Conservation (phyloP, 2,329 filamentous ascomycete genomes). For the Microcyclospora pomicola region DNA sequence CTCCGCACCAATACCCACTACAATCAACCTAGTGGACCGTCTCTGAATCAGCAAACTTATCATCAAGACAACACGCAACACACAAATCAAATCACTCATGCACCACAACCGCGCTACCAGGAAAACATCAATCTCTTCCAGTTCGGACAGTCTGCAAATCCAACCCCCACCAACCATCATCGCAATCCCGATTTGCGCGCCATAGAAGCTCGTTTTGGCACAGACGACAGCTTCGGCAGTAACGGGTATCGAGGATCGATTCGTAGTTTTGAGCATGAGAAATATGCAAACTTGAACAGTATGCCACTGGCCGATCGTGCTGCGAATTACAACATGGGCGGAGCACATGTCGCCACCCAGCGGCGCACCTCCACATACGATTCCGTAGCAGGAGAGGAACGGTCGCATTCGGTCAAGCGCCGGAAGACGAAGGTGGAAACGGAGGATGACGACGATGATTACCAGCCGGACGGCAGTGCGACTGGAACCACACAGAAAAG, state of each 20-base stretch:
- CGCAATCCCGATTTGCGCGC: background rate
- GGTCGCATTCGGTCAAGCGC: too few species aligned
- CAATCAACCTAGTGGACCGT: background rate
- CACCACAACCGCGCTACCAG: background rate
- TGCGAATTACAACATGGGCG: background rate
- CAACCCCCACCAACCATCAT: background rate
- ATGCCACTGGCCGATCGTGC: background rate
- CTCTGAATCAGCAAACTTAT: too few species aligned
- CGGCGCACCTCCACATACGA: background rate
- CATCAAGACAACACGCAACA: too few species aligned
- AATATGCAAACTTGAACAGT: background rate
- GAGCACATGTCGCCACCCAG: background rate
- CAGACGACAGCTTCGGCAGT: background rate
- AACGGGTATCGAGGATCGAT: background rate
- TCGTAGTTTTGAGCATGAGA: background rate
- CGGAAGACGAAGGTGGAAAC: too few species aligned
- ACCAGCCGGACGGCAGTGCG: background rate
- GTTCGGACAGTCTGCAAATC: background rate
- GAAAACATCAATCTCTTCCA: background rate
- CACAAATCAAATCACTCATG: background rate
- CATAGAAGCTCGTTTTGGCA: background rate
- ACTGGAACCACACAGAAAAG: conserved; percentile 1
- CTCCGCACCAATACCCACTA: background rate
- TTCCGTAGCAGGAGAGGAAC: too few species aligned
- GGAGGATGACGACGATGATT: too few species aligned